Evolutionary conservation across 352 stramenopile genomes (phyloP).

Genomic region (Pythium dissotocum): DNA sequence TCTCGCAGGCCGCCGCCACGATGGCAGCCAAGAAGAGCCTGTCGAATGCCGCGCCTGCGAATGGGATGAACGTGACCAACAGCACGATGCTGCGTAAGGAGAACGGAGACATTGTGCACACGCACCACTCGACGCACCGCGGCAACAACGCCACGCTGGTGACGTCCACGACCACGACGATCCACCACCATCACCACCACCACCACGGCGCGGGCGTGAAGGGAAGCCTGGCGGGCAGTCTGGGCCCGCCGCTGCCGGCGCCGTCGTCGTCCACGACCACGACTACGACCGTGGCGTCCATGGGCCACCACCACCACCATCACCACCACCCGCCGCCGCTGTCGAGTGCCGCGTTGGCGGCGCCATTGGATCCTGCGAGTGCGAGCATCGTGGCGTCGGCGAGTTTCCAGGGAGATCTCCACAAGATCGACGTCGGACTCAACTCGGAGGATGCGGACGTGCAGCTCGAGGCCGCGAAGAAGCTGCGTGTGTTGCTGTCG

Average conservation of each 20-base stretch:
- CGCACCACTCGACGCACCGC: constrained; percentile 73
- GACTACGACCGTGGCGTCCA: constrained; percentile 28
- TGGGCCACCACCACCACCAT: constrained; percentile 41
- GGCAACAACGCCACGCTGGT: constrained; percentile 71
- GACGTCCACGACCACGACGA: constrained; percentile 78
- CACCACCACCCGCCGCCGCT: constrained; percentile 43
- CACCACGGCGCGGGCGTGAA: constrained; percentile 9
- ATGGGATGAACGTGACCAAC: constrained; percentile 42
- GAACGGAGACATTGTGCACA: constrained; percentile 77
- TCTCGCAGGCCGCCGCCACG: constrained; percentile 41
- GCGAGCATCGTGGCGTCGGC: constrained; percentile 44
- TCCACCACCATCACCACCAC: constrained; percentile 55
- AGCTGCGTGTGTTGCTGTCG: constrained; percentile 82
- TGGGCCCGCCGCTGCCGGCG: background rate
- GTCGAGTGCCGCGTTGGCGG: constrained; percentile 4
- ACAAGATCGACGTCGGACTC: constrained; percentile 79
- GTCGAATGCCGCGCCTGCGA: constrained; percentile 30
- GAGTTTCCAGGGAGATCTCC: constrained; percentile 77
- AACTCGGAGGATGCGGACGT: constrained; percentile 84
- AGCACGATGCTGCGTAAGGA: constrained; percentile 62
- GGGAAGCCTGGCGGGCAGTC: background rate
- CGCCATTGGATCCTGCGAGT: constrained; percentile 36
- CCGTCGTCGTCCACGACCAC: constrained; percentile 13
- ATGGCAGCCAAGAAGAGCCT: constrained; percentile 19
- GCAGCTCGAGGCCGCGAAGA: constrained; percentile 85